Evolutionary conservation across 2,329 filamentous ascomycete genomes (phyloP).

Genomic region (Purpureocillium lavendulum): DNA sequence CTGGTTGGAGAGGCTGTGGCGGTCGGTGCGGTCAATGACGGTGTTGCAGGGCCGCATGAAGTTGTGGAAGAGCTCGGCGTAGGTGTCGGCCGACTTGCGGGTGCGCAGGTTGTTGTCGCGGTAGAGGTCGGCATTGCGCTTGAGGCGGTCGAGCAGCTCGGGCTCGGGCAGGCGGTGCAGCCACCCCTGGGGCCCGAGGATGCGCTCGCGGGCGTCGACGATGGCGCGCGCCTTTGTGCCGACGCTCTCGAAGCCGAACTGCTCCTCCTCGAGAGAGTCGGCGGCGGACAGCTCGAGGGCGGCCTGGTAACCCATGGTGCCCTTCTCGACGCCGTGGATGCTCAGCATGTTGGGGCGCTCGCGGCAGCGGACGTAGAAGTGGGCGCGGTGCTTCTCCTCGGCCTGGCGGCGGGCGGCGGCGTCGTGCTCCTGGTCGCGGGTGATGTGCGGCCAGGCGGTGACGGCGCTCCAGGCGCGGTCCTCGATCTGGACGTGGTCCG

Average conservation of each 20-base stretch:
- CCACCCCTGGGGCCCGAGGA: conserved; percentile 43
- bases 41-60: conserved; percentile 49
- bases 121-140: conserved; percentile 47
- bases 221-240: conserved; percentile 46
- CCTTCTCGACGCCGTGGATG: conserved; percentile 63
- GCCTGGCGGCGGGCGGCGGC: conserved; percentile 32
- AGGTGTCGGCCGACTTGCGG: conserved; percentile 46
- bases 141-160: conserved; percentile 49
- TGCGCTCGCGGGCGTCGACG: conserved; percentile 48
- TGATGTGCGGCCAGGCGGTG: conserved; percentile 57
- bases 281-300: conserved; percentile 58
- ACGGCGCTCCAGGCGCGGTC: conserved; percentile 55
- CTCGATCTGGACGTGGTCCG: conserved; percentile 56
- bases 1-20: conserved; percentile 58
- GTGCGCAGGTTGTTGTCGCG: conserved; percentile 41
- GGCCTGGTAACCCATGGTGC: conserved; percentile 60
- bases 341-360: conserved; percentile 65
- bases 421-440: conserved; percentile 38
- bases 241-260: conserved; percentile 49
- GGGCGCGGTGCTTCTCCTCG: conserved; percentile 38
- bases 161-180: conserved; percentile 49
- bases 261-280: conserved; percentile 55
- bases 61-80: conserved; percentile 53
- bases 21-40: conserved; percentile 49
- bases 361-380: conserved; percentile 50